phyloP scores from a whole-genome alignment of 305 asterid species.

The Vinca major region DNA sequence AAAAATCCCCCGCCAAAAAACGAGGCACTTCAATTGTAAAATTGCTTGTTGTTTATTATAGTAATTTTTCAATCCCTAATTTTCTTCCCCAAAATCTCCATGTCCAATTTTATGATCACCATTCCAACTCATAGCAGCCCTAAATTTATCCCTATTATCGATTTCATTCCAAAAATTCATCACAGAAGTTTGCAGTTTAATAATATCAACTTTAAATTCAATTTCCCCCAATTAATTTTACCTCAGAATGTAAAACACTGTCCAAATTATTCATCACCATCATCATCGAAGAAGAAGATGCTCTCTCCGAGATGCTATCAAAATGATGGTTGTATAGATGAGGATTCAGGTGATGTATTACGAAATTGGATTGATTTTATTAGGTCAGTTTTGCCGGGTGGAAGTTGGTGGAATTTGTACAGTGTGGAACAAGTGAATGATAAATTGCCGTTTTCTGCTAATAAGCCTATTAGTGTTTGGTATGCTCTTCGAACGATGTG shows the following conservation, averaged over 20 bases:
- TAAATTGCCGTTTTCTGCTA: conserved; percentile 11
- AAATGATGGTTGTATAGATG: conserved; percentile 7
- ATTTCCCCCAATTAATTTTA: neutral
- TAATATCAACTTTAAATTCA: neutral
- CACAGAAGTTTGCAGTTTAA: neutral
- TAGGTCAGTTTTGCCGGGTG: conserved; percentile 34
- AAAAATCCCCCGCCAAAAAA: neutral
- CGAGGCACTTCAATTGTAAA: neutral
- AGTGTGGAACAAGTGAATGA: conserved; percentile 16
- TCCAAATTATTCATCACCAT: conserved; percentile 6
- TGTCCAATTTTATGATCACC: conserved; percentile 2
- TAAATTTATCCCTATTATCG: neutral
- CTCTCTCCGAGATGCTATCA: neutral
- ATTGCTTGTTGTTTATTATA: neutral
- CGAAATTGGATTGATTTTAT: conserved; percentile 25
- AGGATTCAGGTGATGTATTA: conserved; percentile 11
- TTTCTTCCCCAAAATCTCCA: neutral
- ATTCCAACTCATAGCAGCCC: neutral
- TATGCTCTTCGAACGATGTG: conserved; percentile 39
- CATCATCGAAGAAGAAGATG: neutral
- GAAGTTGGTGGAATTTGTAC: conserved; percentile 48
- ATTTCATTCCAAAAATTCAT: neutral
- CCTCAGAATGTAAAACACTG: neutral
- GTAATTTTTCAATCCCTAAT: neutral
- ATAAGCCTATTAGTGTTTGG: conserved; percentile 28